Percentiles rank a stretch among this genome's conserved stretches.
Evolutionary conservation across 495 filamentous ascomycete genomes (phyloP).

Genomic region (Amphirosellinia nigrospora): DNA sequence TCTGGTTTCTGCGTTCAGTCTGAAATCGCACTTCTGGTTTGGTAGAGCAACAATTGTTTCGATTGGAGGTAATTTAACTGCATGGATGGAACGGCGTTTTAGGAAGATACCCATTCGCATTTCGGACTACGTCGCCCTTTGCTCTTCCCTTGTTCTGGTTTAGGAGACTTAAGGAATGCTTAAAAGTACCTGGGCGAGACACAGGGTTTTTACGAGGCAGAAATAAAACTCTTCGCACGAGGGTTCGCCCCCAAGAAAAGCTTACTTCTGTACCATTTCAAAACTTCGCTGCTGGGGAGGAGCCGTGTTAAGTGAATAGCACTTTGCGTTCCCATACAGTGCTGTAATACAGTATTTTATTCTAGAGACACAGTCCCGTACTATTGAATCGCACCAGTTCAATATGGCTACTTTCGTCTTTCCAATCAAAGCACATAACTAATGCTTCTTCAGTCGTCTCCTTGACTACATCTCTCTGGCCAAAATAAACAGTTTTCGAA

Average conservation of each 20-base stretch:
- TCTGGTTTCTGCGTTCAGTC: neutral
- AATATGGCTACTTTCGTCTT: neutral
- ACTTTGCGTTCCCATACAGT: neutral
- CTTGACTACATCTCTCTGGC: no score
- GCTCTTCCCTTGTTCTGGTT: neutral
- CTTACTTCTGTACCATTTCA: neutral
- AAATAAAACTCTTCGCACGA: neutral
- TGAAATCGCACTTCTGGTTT: constrained; percentile 11
- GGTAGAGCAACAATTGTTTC: constrained; percentile 4
- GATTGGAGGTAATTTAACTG: neutral
- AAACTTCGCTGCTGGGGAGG: neutral
- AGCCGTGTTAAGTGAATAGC: neutral
- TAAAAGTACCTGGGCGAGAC: neutral
- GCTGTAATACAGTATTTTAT: neutral
- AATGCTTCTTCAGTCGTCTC: neutral
- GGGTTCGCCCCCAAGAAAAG: neutral
- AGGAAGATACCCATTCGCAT: constrained; percentile 28
- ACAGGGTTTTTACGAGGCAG: neutral
- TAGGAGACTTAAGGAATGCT: neutral
- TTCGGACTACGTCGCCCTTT: constrained; percentile 6
- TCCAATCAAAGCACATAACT: neutral
- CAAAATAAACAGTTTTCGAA: neutral
- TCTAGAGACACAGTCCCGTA: neutral
- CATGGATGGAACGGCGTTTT: constrained; percentile 19
- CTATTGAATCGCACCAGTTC: neutral